Base-by-base conservation (phyloP, 1,139 yeast species). In the Zygoascus hellenicus region DNA sequence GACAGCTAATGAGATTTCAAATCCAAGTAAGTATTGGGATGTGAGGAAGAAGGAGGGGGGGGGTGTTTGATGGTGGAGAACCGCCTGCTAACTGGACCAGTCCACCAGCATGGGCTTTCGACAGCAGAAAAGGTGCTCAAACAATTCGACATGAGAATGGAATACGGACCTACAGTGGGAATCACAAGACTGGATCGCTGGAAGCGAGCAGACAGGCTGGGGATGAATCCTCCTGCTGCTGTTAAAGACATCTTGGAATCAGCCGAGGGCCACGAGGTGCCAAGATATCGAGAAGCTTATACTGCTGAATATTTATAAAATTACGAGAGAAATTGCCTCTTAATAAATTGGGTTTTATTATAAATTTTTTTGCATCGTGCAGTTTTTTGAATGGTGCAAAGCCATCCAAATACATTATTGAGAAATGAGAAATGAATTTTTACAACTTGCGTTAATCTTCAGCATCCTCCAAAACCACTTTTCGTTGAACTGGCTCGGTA, bases 121-220 rank as follows among this genome's bases (percentile, higher is more conserved):
- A 46, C 56, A 1, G 63, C 61, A 7, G 69, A 66, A 26, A 56
- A 59, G 42, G 47, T 69, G 32, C 58, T 69, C 30, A 59, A 58
- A 36, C 58, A 58, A 14, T 69, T 69, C 50, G 74, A 69, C 45
- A 47, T 67, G 48, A 54, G 59, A 2, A 46, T 60, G 3, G 55
- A 56, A 17, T 69, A 59, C 47, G 74, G 74, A 1, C 74, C 74
- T 1, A 57, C 62, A 11, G 60, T 59, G 2, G 74, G 74, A 2
- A 45, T 69, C 36, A 55, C 66, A 5, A 54, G 75, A 22, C 50
- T 70, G 17, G 62, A 64, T 19, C 57, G 98, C 9, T 90, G 96
- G 96, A 83, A 87, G 59, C 74, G 97, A 60, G 97, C 97, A 1
- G 89, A 85, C 61, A 83, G 83, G 49, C 71, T 90, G 60, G 96